Base-by-base conservation (phyloP, 2,329 filamentous ascomycete species). In the Arthroderma sp. region DNA sequence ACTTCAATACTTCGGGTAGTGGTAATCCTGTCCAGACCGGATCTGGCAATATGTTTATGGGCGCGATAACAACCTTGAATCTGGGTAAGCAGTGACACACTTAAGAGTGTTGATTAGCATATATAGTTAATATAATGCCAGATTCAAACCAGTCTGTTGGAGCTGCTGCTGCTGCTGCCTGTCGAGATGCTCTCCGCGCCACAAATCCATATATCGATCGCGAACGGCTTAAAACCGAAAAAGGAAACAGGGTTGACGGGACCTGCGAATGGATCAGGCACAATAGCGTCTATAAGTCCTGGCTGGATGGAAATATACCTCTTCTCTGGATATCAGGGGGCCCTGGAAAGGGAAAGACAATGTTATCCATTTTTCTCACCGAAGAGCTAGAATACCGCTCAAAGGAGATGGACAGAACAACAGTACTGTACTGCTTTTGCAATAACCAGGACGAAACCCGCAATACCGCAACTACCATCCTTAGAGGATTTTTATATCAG, bases 331-430 rank as follows among this genome's bases (percentile, higher is more conserved):
- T 62, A 6, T 54, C 50, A 2, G 59, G 58, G 44, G 29, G 56
- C 27, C 46, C 50, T 6, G 53, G 58, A 5, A 61, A 57, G 38
- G 60, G 59, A 29, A 61, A 61, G 45, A 61, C 56, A 3, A 59
- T 59, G 57, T 36, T 61, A 28, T 55, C 57, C 3, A 50, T 57
- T 27, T 60, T 49, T 38, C 47, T 61, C 2, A 54, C 54, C 9
- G 51, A 59, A 32, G 49, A 58, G 11, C 34, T 55, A 3, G 46
- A 47, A 31, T 8, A 5, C 1, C 32, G 5, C 7, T 8, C 36
- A 4, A 29, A 44, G 22, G 11, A 27, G 4, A 37, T 15, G 15
- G 6, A 28, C 7, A 22, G 15, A 22, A 3, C 15, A 22, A 22
- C 15, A 22, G 8, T 52, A 41, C 30, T 46, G 2, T 37, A 47